Evolutionary conservation across 305 asterid species (phyloP).

Genomic region (Fraxinus dipetala): DNA sequence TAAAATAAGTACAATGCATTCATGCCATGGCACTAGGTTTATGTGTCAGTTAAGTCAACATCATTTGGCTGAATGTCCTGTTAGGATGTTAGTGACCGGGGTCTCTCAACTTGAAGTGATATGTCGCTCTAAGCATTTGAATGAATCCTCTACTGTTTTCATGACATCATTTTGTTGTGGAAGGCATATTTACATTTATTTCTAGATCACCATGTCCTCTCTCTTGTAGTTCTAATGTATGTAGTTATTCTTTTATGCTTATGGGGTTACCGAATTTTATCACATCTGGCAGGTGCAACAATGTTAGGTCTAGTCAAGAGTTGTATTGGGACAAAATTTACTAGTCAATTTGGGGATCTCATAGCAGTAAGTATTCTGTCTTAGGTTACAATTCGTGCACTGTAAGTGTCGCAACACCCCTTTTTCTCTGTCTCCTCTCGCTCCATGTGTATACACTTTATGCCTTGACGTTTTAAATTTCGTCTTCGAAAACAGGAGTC

Average conservation of each 20-base stretch:
- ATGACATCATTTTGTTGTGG: neutral
- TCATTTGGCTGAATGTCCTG: neutral
- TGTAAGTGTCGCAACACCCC: neutral
- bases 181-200: neutral
- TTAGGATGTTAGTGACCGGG: neutral
- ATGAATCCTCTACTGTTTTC: neutral
- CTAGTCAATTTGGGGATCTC: constrained; percentile 91
- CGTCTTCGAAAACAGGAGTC: neutral
- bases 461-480: neutral
- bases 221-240: neutral
- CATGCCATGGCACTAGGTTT: neutral
- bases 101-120: neutral
- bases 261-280: neutral
- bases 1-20: neutral
- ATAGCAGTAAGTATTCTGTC: constrained; percentile 66
- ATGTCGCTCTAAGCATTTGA: neutral
- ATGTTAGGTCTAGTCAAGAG: constrained; percentile 91
- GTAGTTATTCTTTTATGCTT: neutral
- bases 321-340: constrained; percentile 92
- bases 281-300: constrained; percentile 53
- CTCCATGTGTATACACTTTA: neutral
- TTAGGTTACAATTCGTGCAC: neutral
- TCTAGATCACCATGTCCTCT: neutral
- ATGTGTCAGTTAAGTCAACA: neutral
- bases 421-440: neutral